Percentiles rank a stretch among this genome's conserved stretches.
phyloP scores from a whole-genome alignment of 2,329 filamentous ascomycete genomes.

The Lachnellula occidentalis region DNA sequence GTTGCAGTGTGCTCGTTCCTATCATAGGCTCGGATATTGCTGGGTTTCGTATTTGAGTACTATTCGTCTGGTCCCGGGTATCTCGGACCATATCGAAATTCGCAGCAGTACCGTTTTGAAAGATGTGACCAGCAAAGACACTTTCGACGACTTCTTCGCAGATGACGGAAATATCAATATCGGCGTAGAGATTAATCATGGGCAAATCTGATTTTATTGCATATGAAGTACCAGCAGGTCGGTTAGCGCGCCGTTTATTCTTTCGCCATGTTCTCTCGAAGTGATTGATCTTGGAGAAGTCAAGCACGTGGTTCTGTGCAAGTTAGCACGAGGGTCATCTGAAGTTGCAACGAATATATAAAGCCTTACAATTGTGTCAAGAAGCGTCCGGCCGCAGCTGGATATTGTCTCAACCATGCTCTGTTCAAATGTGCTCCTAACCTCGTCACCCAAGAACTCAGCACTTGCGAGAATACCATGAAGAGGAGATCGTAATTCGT shows the following conservation, averaged over 20 bases:
- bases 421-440: slow-evolving; percentile 26
- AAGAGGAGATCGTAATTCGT: slow-evolving; percentile 51
- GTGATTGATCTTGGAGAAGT: slow-evolving; percentile 36
- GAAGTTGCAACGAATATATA: no score
- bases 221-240: slow-evolving; percentile 13
- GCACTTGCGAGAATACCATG: slow-evolving; percentile 51
- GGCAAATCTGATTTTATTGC: slow-evolving; percentile 25
- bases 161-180: slow-evolving; percentile 29
- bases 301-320: slow-evolving; percentile 35
- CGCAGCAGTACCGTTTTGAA: slow-evolving; percentile 28
- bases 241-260: slow-evolving; percentile 13
- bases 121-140: slow-evolving; percentile 31
- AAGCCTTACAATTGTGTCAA: slow-evolving; percentile 33
- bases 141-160: slow-evolving; percentile 33
- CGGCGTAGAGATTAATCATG: slow-evolving; percentile 32
- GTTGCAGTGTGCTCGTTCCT: slow-evolving; percentile 1
- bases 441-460: slow-evolving; percentile 44
- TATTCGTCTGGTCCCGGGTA: slow-evolving; percentile 9
- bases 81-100: slow-evolving; percentile 29
- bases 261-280: slow-evolving; percentile 31
- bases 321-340: neutral
- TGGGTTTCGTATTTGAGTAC: neutral
- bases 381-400: slow-evolving; percentile 34
- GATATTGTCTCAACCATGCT: slow-evolving; percentile 33
- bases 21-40: slow-evolving; percentile 2